These are phyloP conservation scores for Flaveria brownii DNA, from an alignment of 129 eudicot species.

Conservation along the genomic window DNA sequence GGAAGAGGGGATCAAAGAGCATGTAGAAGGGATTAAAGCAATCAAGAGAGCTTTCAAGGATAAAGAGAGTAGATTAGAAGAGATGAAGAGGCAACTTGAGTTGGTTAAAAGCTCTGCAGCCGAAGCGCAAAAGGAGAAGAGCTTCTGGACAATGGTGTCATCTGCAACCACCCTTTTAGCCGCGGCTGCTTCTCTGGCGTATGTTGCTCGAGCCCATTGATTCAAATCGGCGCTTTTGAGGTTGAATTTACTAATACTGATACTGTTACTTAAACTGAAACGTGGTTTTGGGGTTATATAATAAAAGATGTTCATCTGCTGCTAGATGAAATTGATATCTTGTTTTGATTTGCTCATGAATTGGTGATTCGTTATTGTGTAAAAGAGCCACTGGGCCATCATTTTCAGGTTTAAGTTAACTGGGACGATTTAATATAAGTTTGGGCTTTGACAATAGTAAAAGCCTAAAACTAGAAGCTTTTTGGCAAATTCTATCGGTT, in stretches of 20 bases:
- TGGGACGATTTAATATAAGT: too few relatives aligned
- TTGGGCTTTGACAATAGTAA: too few relatives aligned
- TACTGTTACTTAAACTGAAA: neutral
- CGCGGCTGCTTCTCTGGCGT: slow-evolving; percentile 62
- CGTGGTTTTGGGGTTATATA: slow-evolving; percentile 7
- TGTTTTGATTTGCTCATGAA: neutral
- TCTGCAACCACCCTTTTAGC: slow-evolving; percentile 81
- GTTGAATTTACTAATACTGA: slow-evolving; percentile 2
- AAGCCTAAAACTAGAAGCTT: too few relatives aligned
- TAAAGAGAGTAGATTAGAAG: slow-evolving; percentile 47
- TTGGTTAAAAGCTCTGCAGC: slow-evolving; percentile 40
- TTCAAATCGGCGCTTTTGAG: neutral
- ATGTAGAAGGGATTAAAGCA: slow-evolving; percentile 44
- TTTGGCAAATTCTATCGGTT: too few relatives aligned
- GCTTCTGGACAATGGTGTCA: slow-evolving; percentile 76
- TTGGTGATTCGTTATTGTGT: neutral
- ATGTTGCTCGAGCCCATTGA: slow-evolving; percentile 41
- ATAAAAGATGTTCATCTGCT: slow-evolving; percentile 15
- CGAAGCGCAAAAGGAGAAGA: slow-evolving; percentile 60
- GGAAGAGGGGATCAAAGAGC: slow-evolving; percentile 41
- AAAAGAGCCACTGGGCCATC: too few relatives aligned
- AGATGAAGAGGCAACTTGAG: slow-evolving; percentile 60
- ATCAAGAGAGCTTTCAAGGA: slow-evolving; percentile 59
- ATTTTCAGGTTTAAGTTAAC: too few relatives aligned
- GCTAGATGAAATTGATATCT: slow-evolving; percentile 5